These are phyloP conservation scores for Aspergillaceae sp. DNA, from an alignment of 2,329 filamentous ascomycete genomes.

Conservation along the genomic window DNA sequence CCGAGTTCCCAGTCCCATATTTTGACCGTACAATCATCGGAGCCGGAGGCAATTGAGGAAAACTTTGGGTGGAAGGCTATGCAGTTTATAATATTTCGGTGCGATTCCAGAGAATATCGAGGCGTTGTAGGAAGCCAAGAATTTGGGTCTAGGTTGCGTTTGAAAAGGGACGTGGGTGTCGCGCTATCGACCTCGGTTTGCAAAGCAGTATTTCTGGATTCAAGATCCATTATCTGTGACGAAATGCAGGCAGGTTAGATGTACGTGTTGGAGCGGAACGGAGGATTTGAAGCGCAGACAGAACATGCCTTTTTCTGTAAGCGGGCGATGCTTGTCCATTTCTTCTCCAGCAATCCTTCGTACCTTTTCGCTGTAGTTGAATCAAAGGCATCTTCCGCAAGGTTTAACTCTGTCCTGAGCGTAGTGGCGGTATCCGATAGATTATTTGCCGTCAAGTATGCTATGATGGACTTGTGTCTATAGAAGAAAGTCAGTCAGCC, in stretches of 20 bases:
- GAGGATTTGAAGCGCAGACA: neutral
- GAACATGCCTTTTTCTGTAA: constrained; percentile 75
- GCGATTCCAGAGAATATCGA: constrained; percentile 73
- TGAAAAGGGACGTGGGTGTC: constrained; percentile 68
- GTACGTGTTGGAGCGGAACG: neutral
- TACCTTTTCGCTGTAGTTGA: constrained; percentile 75
- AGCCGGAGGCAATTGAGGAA: constrained; percentile 79
- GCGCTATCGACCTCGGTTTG: constrained; percentile 79
- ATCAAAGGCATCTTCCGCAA: constrained; percentile 60
- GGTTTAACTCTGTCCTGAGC: constrained; percentile 65
- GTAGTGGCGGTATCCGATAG: constrained; percentile 59
- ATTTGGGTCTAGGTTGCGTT: constrained; percentile 72
- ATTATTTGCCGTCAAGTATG: constrained; percentile 68
- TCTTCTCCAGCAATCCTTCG: constrained; percentile 86
- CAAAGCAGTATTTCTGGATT: constrained; percentile 61
- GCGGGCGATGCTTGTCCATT: constrained; percentile 93
- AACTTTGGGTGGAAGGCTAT: constrained; percentile 90
- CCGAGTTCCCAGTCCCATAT: constrained; percentile 97
- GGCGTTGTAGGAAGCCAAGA: constrained; percentile 81
- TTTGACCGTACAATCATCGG: constrained; percentile 89
- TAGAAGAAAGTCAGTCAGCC: neutral
- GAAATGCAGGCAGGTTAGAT: constrained; percentile 5
- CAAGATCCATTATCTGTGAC: constrained; percentile 77
- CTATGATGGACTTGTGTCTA: constrained; percentile 87
- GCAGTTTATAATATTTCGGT: constrained; percentile 71